Percentiles rank a stretch among this genome's conserved stretches.
phyloP scores from a whole-genome alignment of 345 rosid species.

The Eucalyptus globulus region DNA sequence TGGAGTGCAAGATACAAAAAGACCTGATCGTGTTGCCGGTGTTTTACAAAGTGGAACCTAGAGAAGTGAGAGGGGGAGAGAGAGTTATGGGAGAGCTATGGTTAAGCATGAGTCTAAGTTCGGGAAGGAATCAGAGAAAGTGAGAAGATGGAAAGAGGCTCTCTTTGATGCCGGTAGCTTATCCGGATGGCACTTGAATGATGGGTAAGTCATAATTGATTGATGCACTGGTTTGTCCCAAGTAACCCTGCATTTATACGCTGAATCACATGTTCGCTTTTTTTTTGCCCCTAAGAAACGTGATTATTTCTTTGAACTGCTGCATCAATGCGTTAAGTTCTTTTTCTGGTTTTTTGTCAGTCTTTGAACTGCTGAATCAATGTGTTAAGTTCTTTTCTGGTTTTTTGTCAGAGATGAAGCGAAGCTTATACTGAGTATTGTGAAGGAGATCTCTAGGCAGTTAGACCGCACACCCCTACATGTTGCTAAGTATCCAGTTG shows the following conservation, averaged over 20 bases:
- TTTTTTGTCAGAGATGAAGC: not conserved
- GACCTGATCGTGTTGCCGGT: not conserved
- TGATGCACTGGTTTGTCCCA: not conserved
- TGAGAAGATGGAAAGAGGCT: not conserved
- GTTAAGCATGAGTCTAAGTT: not conserved
- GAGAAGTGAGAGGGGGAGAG: not conserved
- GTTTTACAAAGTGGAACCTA: not conserved
- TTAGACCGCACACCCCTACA: not conserved
- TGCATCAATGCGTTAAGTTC: too few species aligned
- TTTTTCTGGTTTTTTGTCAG: too few species aligned
- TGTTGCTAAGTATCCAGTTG: not conserved
- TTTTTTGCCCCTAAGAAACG: too few species aligned
- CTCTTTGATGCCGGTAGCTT: not conserved
- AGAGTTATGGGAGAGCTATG: not conserved
- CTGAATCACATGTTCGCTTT: not conserved
- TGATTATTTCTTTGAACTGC: too few species aligned
- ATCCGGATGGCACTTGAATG: not conserved
- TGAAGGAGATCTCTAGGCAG: not conserved
- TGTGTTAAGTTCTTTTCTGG: not conserved
- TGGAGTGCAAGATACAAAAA: not conserved
- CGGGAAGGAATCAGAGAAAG: not conserved
- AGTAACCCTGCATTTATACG: too few species aligned
- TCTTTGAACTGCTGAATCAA: too few species aligned
- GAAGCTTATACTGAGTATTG: not conserved
- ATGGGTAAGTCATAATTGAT: not conserved